phyloP scores from a whole-genome alignment of 306 rosid genomes.

The Betula pendula region DNA sequence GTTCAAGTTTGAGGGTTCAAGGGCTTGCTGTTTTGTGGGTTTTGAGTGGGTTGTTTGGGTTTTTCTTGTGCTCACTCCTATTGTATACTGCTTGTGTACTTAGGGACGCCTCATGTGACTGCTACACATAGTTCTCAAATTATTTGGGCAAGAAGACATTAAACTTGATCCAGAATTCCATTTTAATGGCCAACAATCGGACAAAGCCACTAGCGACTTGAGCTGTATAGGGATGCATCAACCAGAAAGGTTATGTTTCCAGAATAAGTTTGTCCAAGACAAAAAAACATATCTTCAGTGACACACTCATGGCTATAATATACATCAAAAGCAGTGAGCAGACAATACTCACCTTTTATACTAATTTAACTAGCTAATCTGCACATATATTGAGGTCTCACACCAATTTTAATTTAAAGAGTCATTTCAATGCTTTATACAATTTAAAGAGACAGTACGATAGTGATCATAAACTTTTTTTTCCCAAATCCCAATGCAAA shows the following conservation, averaged over 20 bases:
- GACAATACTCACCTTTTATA: no score
- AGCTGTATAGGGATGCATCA: not conserved
- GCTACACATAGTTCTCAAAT: not conserved
- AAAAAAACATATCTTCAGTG: no score
- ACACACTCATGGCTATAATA: no score
- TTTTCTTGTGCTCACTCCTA: no score
- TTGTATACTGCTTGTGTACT: no score
- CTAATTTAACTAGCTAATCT: not conserved
- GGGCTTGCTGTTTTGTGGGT: no score
- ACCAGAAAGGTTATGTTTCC: no score
- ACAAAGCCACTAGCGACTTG: not conserved
- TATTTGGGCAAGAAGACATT: not conserved
- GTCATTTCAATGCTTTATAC: not conserved
- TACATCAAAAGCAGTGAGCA: no score
- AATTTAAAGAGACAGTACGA: not conserved
- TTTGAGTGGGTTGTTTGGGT: no score
- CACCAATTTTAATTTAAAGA: not conserved
- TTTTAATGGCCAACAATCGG: not conserved
- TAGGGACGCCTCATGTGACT: no score
- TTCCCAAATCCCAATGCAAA: not conserved
- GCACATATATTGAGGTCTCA: not conserved
- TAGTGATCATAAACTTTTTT: not conserved
- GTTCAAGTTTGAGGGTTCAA: no score
- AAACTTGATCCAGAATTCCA: not conserved
- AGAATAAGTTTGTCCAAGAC: no score